A percentile compares a stretch with the other conserved stretches of the same genome.
These are phyloP conservation scores for Pelargonium cotyledonis DNA, from an alignment of 441 rosid species.

Conservation along the genomic window DNA sequence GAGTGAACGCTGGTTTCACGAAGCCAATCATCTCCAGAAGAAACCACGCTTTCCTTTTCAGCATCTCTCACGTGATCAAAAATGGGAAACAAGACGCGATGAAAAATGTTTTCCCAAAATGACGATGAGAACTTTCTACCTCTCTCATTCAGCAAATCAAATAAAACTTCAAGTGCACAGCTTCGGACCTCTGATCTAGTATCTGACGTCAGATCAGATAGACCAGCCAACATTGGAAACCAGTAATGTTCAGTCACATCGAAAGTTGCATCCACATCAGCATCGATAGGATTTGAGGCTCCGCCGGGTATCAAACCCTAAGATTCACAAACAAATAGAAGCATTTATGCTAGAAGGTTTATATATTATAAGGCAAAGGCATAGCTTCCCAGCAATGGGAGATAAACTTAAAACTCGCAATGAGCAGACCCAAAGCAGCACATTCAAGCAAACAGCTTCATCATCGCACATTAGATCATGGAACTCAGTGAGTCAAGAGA, in stretches of 20 bases:
- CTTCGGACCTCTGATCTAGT: constrained; percentile 91
- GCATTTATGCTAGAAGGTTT: constrained; percentile 11
- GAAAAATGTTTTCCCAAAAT: constrained; percentile 99
- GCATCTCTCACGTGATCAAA: constrained; percentile 96
- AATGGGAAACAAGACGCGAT: constrained; percentile 95
- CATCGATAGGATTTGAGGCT: constrained; percentile 69
- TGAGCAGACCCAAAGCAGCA: not conserved
- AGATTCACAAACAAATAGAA: constrained; percentile 21
- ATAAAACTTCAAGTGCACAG: constrained; percentile 96
- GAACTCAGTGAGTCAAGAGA: not conserved
- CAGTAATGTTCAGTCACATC: constrained; percentile 98
- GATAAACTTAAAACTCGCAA: not conserved
- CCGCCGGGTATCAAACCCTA: constrained; percentile 98
- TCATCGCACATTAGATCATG: not conserved
- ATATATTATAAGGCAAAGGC: constrained; percentile 10
- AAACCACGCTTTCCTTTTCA: constrained; percentile 70
- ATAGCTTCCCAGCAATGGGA: constrained; percentile 13
- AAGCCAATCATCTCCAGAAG: constrained; percentile 82
- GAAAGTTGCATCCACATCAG: constrained; percentile 44
- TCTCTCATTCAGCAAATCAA: constrained; percentile 97
- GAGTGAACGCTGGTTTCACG: constrained; percentile 99
- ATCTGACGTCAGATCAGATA: constrained; percentile 96
- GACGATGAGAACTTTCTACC: constrained; percentile 89
- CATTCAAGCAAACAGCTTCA: not conserved
- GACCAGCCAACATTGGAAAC: constrained; percentile 99